phyloP scores from a whole-genome alignment of 78 protist species.

The Chrysochromulina parva region DNA sequence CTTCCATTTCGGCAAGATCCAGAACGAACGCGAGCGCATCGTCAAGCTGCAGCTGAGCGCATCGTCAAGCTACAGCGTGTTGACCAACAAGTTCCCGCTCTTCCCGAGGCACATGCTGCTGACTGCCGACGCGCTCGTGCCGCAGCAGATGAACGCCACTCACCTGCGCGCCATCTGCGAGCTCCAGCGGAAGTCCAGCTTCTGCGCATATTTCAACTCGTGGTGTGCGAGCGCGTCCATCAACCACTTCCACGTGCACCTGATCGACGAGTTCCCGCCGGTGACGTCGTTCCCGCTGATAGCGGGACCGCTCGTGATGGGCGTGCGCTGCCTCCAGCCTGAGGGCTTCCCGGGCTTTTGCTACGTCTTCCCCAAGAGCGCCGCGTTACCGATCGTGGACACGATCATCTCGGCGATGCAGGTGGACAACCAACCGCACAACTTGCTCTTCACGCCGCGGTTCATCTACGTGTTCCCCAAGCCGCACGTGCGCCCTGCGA shows the following conservation, averaged over 20 bases:
- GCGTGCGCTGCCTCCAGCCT: background rate
- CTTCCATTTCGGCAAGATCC: background rate
- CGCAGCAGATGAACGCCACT: background rate
- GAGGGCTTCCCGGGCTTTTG: background rate
- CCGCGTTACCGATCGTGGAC: background rate
- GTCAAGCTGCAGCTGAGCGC: background rate
- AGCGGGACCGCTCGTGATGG: background rate
- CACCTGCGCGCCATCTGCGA: background rate
- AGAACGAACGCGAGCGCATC: background rate
- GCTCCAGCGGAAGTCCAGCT: background rate
- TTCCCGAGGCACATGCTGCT: background rate
- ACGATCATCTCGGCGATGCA: background rate
- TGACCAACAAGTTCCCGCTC: constrained; percentile 2
- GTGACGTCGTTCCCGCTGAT: background rate
- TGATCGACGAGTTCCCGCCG: background rate
- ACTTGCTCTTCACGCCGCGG: background rate
- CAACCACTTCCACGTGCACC: background rate
- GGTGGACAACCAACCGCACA: background rate
- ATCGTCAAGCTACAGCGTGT: background rate
- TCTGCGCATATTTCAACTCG: constrained; percentile 13
- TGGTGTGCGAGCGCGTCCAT: background rate
- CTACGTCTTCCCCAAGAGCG: background rate
- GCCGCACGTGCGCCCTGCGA: background rate
- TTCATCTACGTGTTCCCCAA: background rate
- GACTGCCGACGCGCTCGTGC: background rate